Base-by-base conservation (phyloP, 2,329 filamentous ascomycete species). In the Phaeosphaeria sp. region DNA sequence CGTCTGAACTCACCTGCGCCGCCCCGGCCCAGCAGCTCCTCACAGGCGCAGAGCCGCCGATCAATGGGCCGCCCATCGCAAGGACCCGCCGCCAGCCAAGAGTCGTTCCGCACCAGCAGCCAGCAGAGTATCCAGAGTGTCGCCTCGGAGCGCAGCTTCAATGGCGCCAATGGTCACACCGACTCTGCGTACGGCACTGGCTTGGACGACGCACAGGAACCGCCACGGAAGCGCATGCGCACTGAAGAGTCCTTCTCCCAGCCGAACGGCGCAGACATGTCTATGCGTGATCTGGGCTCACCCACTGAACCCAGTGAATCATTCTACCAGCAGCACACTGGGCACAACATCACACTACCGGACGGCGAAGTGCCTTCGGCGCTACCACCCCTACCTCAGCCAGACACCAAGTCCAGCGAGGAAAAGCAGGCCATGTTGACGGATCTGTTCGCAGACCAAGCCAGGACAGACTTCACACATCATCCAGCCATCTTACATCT, bases 351-450 rank as follows among this genome's bases (percentile, higher is more conserved):
- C 17, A 76, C 77, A 1, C 74, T 79, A n/a, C 74, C 76, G 20
- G 77, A 79, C 57, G 80, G 80, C 22, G 86, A 88, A 6, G 83
- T 84, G 36, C 83, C 82, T 2, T 83, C 84, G 3, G 86, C 90
- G 1, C 78, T 92, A 2, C 83, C 85, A 9, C 91, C 92, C 1
- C 78, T 94, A 6, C 83, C 85, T 20, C 81, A 82, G 36, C 84
- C 86, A 2, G 80, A 77, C 30, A 83, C 81, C 21, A 83, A 89
- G 15, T 86, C 91, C 46, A 86, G 89, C 6, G 91, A 96, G 63
- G 86, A 89, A 64, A 97, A 94, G 76, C 91, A 93, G 62, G 89
- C 89, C 22, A 83, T 98, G 7, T 95, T 97, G 71, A 86, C 93
- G 69, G 90, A 95, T 63, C 83, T 77, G 11, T 78, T 83, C 57